A percentile compares a stretch with the other conserved stretches of the same genome.
phyloP scores from a whole-genome alignment of 1,284 basidiomycete species.

The Hortiboletus rubellus region DNA sequence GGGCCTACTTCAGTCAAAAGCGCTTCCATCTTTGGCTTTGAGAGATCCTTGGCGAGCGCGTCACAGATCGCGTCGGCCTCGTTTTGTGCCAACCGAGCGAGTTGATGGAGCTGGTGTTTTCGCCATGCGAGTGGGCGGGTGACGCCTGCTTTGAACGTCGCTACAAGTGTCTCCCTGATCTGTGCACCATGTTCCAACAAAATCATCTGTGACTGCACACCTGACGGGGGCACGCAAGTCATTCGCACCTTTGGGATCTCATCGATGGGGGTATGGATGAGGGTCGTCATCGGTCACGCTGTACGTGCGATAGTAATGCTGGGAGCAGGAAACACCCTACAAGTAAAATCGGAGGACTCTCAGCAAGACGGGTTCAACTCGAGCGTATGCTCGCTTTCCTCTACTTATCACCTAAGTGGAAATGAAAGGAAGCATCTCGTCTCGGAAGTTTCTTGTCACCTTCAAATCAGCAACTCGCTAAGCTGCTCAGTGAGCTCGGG shows the following conservation, averaged over 20 bases:
- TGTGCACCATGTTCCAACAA: neutral
- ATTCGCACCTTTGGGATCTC: conserved; percentile 27
- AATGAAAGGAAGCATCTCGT: too few species aligned
- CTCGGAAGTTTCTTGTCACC: too few species aligned
- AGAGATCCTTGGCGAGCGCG: conserved; percentile 29
- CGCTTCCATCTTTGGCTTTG: conserved; percentile 31
- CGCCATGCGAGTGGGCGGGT: conserved; percentile 33
- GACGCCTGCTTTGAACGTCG: conserved; percentile 26
- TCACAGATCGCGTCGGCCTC: conserved; percentile 30
- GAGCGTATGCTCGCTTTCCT: neutral
- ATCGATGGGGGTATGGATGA: conserved; percentile 20
- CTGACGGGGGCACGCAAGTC: too few species aligned
- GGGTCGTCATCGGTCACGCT: conserved; percentile 15
- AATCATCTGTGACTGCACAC: neutral
- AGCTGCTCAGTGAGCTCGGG: too few species aligned
- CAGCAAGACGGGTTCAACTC: neutral
- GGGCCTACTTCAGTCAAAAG: conserved; percentile 26
- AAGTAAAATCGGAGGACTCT: too few species aligned
- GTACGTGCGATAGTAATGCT: neutral
- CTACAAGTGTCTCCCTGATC: conserved; percentile 28
- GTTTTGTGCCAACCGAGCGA: conserved; percentile 33
- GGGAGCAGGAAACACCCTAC: too few species aligned
- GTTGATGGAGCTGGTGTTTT: conserved; percentile 33
- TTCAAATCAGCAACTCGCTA: too few species aligned
- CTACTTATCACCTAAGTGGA: neutral